These are phyloP conservation scores for Galerina sulciceps DNA, from an alignment of 768 basidiomycete genomes.

Conservation along the genomic window DNA sequence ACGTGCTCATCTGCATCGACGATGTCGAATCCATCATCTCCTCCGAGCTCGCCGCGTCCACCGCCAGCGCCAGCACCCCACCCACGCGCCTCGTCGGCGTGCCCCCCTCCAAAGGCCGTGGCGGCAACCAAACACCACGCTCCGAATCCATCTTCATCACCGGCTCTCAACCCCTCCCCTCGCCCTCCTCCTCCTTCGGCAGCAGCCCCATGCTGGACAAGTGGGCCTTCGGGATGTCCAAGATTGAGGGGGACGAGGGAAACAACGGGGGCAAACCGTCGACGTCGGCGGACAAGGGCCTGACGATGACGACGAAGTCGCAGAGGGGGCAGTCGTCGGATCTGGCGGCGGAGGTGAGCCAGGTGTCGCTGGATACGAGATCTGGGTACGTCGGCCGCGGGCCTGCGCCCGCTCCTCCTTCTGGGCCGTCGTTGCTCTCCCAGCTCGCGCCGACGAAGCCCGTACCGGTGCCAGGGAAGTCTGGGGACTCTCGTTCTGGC, in stretches of 20 bases:
- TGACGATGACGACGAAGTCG: slow-evolving; percentile 10
- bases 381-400: slow-evolving; percentile 32
- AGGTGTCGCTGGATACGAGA: slow-evolving; percentile 41
- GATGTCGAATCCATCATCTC: slow-evolving; percentile 94
- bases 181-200: slow-evolving; percentile 74
- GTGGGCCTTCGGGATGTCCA: slow-evolving; percentile 91
- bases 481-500: slow-evolving; percentile 14
- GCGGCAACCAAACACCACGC: slow-evolving; percentile 95
- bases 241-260: slow-evolving; percentile 53
- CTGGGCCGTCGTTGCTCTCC: slow-evolving; percentile 74
- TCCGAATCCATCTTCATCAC: slow-evolving; percentile 82
- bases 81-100: slow-evolving; percentile 86
- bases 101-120: slow-evolving; percentile 88
- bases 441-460: slow-evolving; percentile 59
- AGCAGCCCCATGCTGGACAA: slow-evolving; percentile 79
- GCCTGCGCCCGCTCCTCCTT: slow-evolving; percentile 7
- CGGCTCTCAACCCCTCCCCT: slow-evolving; percentile 91
- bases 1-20: slow-evolving; percentile 96
- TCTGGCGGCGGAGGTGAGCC: slow-evolving; percentile 41
- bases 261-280: slow-evolving; percentile 2
- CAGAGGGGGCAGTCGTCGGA: slow-evolving; percentile 26
- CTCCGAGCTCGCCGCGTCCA: slow-evolving; percentile 66
- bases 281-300: slow-evolving; percentile 28
- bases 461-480: slow-evolving; percentile 26
- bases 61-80: slow-evolving; percentile 48